Base-by-base conservation (phyloP, 148 eudicot species). In the Arctostaphylos glauca region DNA sequence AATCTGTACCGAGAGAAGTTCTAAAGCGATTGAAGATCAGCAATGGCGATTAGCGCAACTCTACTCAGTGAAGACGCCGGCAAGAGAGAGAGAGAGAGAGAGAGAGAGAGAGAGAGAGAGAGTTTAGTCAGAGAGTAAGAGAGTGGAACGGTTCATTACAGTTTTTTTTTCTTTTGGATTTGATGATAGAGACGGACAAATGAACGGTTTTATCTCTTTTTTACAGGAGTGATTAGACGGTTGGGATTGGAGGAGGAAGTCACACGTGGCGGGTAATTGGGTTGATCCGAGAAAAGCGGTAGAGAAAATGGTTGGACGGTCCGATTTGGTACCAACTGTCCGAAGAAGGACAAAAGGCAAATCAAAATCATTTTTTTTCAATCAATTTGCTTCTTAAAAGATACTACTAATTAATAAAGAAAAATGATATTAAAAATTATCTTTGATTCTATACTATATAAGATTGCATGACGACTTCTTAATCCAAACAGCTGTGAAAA, bases 231-330 rank as follows among this genome's bases (percentile, higher is more conserved):
- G 49, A 9, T 19, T 23, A 38, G 68, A 66, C 74, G 59, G 54
- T 41, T 70, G 71, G 55, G 76, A 85, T 49, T 2, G 75, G 75
- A 64, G 15, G 14, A 31, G 44, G 13, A 10, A 0, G 46, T 3
- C 70, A 86, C 89, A 84, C 89, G 90, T 88, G 90, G 89, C 79
- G 43, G 9, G 6, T 54, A 76, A 80, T 83, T 72, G 76, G 79
- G 59, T 25, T 76, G 76, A 66, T 86, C 86, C 84, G 88, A 74
- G 76, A 85, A 79, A 84, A 78, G 83, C 81, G 88, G 70, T 71
- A 53, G 67, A 12, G 38, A n/a, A 49, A 78, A 59, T 3, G 23
- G 21, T 58, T 48, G 19, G 81, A 85, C 59, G 80, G 78, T 74
- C 76, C 14, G 80, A 85, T 85, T 81, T 56, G 74, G 78, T 81